phyloP scores from a whole-genome alignment of 805 yeast species.

The Candida sanyiensis region DNA sequence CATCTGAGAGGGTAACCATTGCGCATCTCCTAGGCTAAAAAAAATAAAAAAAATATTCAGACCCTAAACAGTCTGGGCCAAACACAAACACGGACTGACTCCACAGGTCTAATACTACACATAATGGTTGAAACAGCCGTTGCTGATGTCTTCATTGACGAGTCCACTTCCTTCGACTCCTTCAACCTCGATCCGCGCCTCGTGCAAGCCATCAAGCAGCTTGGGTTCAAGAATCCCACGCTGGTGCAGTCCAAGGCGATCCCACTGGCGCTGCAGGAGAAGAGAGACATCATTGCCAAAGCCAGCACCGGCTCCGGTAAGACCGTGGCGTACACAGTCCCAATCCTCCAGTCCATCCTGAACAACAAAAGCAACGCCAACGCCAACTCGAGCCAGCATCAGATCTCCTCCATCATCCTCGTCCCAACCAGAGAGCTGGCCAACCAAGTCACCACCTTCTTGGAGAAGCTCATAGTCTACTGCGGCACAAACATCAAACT shows the following conservation, averaged over 20 bases:
- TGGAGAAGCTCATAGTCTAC: conserved; percentile 61
- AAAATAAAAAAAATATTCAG: neutral
- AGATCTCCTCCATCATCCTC: conserved; percentile 46
- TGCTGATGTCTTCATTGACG: conserved; percentile 66
- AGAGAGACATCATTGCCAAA: conserved; percentile 86
- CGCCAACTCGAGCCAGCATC: conserved; percentile 23
- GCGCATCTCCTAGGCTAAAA: too few relatives aligned
- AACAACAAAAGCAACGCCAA: conserved; percentile 33
- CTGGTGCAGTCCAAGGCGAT: conserved; percentile 88
- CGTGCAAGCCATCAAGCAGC: conserved; percentile 72
- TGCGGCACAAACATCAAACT: conserved; percentile 61
- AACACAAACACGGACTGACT: neutral
- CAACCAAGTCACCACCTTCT: conserved; percentile 70
- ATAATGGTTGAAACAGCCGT: conserved; percentile 39
- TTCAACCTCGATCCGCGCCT: conserved; percentile 79
- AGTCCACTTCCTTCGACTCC: conserved; percentile 62
- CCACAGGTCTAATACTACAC: too few relatives aligned
- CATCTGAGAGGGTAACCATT: too few relatives aligned
- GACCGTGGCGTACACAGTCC: conserved; percentile 85
- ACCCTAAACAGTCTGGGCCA: neutral
- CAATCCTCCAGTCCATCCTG: conserved; percentile 75
- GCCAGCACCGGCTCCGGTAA: conserved; percentile 97
- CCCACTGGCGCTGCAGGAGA: conserved; percentile 84
- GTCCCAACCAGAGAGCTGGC: conserved; percentile 94
- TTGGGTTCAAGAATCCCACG: conserved; percentile 84